phyloP scores from a whole-genome alignment of 345 rosid species.

The Pelargonium nanum region DNA sequence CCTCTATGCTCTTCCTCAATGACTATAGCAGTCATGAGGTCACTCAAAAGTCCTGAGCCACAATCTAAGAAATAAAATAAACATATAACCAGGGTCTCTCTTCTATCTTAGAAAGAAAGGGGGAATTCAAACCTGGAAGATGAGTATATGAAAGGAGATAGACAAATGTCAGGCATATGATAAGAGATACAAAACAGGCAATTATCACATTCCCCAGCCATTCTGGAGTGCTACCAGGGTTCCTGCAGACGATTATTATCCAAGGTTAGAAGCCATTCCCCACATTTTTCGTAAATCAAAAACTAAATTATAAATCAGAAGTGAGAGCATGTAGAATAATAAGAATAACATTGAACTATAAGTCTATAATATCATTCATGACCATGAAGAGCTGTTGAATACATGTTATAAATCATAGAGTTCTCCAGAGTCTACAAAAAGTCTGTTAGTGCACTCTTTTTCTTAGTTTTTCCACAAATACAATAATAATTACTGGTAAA shows the following conservation, averaged over 20 bases:
- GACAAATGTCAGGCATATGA: conserved; percentile 59
- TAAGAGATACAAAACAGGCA: conserved; percentile 48
- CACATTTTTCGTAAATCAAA: background rate
- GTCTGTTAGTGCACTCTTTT: no score
- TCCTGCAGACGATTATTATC: conserved; percentile 36
- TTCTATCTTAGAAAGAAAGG: background rate
- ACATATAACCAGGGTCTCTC: background rate
- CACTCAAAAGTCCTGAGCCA: no score
- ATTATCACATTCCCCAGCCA: conserved; percentile 62
- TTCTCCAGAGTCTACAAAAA: no score
- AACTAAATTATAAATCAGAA: conserved; percentile 1
- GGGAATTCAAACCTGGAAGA: conserved; percentile 51
- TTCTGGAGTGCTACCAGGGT: conserved; percentile 77
- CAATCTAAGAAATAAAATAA: background rate
- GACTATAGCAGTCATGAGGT: background rate
- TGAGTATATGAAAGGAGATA: conserved; percentile 83
- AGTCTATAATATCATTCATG: background rate
- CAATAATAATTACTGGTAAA: no score
- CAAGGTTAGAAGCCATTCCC: conserved; percentile 4
- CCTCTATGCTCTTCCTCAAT: background rate
- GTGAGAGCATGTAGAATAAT: background rate
- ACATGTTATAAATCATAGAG: background rate
- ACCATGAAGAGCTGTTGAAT: background rate
- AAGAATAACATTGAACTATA: no score
- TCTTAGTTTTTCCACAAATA: no score